Evolutionary conservation across 148 eudicot genomes (phyloP).

Genomic region (Silene latifolia): DNA sequence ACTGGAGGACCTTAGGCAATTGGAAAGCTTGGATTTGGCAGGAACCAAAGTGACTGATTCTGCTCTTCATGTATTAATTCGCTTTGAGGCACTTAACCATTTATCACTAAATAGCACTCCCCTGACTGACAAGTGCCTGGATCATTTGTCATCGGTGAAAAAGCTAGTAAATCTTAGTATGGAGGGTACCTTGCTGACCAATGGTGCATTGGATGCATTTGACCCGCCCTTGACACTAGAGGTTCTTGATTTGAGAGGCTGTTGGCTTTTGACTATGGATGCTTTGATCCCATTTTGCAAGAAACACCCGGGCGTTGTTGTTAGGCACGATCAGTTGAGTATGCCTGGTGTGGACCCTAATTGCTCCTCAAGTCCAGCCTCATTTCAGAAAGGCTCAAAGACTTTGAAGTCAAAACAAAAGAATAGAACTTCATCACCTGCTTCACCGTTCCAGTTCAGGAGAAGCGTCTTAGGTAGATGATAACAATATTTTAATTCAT

Average conservation of each 20-base stretch:
- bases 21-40: conserved; percentile 62
- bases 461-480: conserved; percentile 44
- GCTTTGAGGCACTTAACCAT: conserved; percentile 36
- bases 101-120: conserved; percentile 47
- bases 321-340: conserved; percentile 50
- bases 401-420: conserved; percentile 31
- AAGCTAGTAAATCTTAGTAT: conserved; percentile 50
- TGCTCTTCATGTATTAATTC: conserved; percentile 42
- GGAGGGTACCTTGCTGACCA: conserved; percentile 58
- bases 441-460: conserved; percentile 29
- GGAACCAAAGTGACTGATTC: conserved; percentile 47
- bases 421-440: conserved; percentile 21
- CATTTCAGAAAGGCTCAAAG: conserved; percentile 27
- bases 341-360: conserved; percentile 22
- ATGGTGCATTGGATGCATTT: conserved; percentile 53
- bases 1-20: conserved; percentile 44
- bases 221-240: conserved; percentile 50
- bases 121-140: conserved; percentile 49
- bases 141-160: conserved; percentile 39
- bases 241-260: conserved; percentile 60
- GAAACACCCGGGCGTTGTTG: conserved; percentile 50
- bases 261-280: conserved; percentile 81
- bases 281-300: conserved; percentile 40
- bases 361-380: conserved; percentile 18
- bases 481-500: background rate